Evolutionary conservation across 768 basidiomycete genomes (phyloP).

Genomic region (Rhizopogon vinicolor): DNA sequence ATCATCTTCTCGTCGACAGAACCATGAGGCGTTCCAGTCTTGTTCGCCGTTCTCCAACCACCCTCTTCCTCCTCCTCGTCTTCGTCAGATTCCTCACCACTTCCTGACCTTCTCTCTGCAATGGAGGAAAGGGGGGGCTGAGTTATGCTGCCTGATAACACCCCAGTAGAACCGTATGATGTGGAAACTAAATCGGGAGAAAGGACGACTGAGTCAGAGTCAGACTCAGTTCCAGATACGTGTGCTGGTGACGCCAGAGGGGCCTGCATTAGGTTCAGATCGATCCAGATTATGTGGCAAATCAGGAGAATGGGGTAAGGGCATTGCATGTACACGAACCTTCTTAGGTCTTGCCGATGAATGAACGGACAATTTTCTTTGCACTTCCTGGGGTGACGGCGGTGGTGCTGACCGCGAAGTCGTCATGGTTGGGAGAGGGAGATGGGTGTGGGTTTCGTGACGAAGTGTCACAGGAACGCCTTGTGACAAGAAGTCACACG

Average conservation of each 20-base stretch:
- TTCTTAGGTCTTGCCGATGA: slow-evolving; percentile 51
- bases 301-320: neutral
- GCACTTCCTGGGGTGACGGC: slow-evolving; percentile 82
- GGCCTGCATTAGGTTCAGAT: slow-evolving; percentile 20
- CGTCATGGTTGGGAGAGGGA: slow-evolving; percentile 7
- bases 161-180: slow-evolving; percentile 27
- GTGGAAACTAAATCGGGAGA: slow-evolving; percentile 47
- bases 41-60: slow-evolving; percentile 57
- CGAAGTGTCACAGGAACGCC: slow-evolving; percentile 2
- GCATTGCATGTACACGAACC: slow-evolving; percentile 24
- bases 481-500: slow-evolving; percentile 3
- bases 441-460: slow-evolving; percentile 12
- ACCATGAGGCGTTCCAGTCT: slow-evolving; percentile 37
- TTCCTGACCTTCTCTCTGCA: slow-evolving; percentile 65
- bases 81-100: slow-evolving; percentile 76
- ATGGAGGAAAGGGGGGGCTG: slow-evolving; percentile 68
- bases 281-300: slow-evolving; percentile 9
- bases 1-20: slow-evolving; percentile 67
- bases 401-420: slow-evolving; percentile 40
- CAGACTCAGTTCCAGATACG: slow-evolving; percentile 80
- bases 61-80: slow-evolving; percentile 65
- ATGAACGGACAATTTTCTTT: slow-evolving; percentile 79
- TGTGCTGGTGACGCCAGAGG: slow-evolving; percentile 23
- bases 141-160: slow-evolving; percentile 26
- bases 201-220: slow-evolving; percentile 70